These are phyloP conservation scores for Phytophthora quininea DNA, from an alignment of 352 stramenopile species.

Conservation along the genomic window DNA sequence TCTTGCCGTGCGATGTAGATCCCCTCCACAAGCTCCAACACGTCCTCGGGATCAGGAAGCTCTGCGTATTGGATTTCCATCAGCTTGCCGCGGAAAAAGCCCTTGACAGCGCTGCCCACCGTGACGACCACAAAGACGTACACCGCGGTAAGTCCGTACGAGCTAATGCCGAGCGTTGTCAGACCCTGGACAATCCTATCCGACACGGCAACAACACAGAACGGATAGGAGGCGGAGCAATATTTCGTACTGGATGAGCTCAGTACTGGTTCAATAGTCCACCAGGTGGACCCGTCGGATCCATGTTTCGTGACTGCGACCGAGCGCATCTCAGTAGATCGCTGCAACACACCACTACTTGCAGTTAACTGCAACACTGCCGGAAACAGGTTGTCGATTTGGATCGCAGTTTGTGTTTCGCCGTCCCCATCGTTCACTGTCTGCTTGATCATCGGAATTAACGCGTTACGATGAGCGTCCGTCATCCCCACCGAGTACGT, in stretches of 20 bases:
- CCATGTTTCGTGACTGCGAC: conserved; percentile 70
- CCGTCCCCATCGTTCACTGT: conserved; percentile 37
- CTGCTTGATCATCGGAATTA: conserved; percentile 83
- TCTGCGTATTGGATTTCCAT: conserved; percentile 86
- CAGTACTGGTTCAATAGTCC: conserved; percentile 59
- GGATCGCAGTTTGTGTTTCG: conserved; percentile 48
- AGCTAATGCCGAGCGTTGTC: conserved; percentile 78
- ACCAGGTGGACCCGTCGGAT: conserved; percentile 64
- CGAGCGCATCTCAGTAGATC: conserved; percentile 57
- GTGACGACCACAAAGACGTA: conserved; percentile 91
- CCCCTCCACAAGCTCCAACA: conserved; percentile 87
- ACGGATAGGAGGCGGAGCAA: conserved; percentile 54
- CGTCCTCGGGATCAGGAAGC: conserved; percentile 80
- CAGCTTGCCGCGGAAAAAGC: conserved; percentile 81
- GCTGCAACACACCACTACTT: conserved; percentile 57
- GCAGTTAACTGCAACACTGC: conserved; percentile 78
- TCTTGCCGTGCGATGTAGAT: conserved; percentile 88
- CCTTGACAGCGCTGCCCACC: conserved; percentile 83
- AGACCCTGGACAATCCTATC: conserved; percentile 88
- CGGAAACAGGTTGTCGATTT: conserved; percentile 57
- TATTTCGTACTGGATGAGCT: conserved; percentile 39
- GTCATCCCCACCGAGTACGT: conserved; percentile 59
- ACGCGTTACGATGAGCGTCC: conserved; percentile 56
- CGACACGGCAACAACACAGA: conserved; percentile 85
- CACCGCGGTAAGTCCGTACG: conserved; percentile 84